These are phyloP conservation scores for Plectosphaerella cucumerina DNA, from an alignment of 2,329 filamentous ascomycete species.

Conservation along the genomic window DNA sequence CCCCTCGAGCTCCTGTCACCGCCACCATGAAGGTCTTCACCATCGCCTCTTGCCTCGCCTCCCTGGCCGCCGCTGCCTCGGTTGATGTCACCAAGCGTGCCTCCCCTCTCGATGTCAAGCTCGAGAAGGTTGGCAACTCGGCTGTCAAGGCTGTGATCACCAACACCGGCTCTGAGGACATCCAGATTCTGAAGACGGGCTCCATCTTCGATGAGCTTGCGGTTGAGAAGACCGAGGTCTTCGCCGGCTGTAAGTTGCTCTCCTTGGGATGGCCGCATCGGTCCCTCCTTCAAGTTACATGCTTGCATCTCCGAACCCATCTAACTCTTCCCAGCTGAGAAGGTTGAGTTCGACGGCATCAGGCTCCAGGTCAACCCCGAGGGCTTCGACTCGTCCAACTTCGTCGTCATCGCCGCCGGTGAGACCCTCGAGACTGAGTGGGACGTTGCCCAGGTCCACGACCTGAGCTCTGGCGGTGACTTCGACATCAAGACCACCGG, in stretches of 20 bases:
- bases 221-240: conserved; percentile 50
- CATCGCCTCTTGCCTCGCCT: conserved; percentile 27
- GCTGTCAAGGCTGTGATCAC: conserved; percentile 48
- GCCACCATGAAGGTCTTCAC: conserved; percentile 34
- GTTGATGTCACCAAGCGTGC: conserved; percentile 29
- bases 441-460: conserved; percentile 52
- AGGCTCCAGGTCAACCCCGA: conserved; percentile 42
- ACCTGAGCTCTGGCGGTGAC: conserved; percentile 44
- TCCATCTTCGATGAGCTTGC: conserved; percentile 48
- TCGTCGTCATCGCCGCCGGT: conserved; percentile 42
- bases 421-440: conserved; percentile 49
- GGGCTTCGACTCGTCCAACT: conserved; percentile 41
- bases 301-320: neutral
- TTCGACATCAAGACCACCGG: conserved; percentile 55
- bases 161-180: conserved; percentile 43
- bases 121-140: conserved; percentile 47
- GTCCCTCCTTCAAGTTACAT: neutral
- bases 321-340: conserved; percentile 24
- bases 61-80: conserved; percentile 29
- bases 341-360: conserved; percentile 49
- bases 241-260: conserved; percentile 36
- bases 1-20: neutral
- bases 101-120: conserved; percentile 37
- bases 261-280: no score
- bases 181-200: conserved; percentile 50